Conservation (phyloP, 495 filamentous ascomycete genomes). For the Penicillium atrosanguineum region DNA sequence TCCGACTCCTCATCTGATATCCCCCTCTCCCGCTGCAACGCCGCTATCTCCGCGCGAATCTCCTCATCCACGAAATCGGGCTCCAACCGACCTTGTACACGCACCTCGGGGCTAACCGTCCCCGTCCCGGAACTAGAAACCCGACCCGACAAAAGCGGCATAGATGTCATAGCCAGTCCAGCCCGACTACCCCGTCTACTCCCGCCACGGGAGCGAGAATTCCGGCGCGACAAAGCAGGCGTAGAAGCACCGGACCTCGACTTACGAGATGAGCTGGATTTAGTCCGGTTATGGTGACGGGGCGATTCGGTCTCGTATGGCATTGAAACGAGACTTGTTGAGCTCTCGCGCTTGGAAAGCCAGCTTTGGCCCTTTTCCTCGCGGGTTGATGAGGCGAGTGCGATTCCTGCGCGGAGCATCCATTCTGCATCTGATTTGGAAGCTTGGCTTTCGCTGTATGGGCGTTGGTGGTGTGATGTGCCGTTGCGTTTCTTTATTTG, state of each 20-base stretch:
- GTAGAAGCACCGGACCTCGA: slow-evolving; percentile 41
- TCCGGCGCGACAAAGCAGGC: slow-evolving; percentile 29
- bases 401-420: slow-evolving; percentile 70
- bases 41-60: slow-evolving; percentile 43
- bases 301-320: slow-evolving; percentile 20
- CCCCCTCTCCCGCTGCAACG: slow-evolving; percentile 24
- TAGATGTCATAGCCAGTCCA: slow-evolving; percentile 38
- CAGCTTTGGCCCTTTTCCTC: slow-evolving; percentile 79
- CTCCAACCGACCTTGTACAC: slow-evolving; percentile 16
- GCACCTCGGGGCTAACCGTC: slow-evolving; percentile 12
- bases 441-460: slow-evolving; percentile 6
- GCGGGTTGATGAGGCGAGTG: slow-evolving; percentile 65
- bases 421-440: slow-evolving; percentile 59
- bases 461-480: slow-evolving; percentile 6
- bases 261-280: slow-evolving; percentile 23
- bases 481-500: slow-evolving; percentile 14
- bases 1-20: slow-evolving; percentile 14
- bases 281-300: slow-evolving; percentile 25
- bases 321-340: slow-evolving; percentile 60
- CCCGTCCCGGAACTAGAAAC: slow-evolving; percentile 4
- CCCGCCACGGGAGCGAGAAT: slow-evolving; percentile 31
- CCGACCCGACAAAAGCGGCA: slow-evolving; percentile 10
- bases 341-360: slow-evolving; percentile 69
- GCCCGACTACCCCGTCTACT: slow-evolving; percentile 36
- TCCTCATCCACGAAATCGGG: slow-evolving; percentile 47